These are phyloP conservation scores for Cystobasidium pallidum DNA, from an alignment of 1,284 basidiomycete genomes.

Conservation along the genomic window DNA sequence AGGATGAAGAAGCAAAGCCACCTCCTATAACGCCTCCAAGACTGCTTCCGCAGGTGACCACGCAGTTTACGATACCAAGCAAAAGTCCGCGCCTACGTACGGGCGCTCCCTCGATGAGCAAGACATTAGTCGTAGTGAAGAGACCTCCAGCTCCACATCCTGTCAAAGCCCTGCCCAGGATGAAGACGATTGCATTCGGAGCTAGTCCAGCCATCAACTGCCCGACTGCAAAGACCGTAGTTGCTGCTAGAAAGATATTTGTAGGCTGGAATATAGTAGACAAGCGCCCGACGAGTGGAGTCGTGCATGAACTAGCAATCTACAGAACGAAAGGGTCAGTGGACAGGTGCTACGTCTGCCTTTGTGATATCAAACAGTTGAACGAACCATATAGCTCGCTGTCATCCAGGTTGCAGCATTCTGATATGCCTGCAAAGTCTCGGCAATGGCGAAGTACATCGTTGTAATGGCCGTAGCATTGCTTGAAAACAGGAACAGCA, in stretches of 20 bases:
- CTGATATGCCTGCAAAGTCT: conserved; percentile 25
- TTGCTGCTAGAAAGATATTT: conserved; percentile 21
- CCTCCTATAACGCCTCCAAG: conserved; percentile 39
- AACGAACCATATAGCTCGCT: conserved; percentile 37
- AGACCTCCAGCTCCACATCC: conserved; percentile 23
- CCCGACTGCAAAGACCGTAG: conserved; percentile 15
- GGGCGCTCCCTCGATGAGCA: conserved; percentile 33
- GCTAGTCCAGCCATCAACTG: conserved; percentile 34
- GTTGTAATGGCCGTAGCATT: conserved; percentile 37
- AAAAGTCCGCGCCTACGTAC: conserved; percentile 32
- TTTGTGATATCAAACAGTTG: too few species aligned
- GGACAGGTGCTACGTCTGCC: too few species aligned
- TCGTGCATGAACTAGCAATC: conserved; percentile 41
- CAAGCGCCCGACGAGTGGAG: conserved; percentile 33
- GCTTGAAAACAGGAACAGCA: conserved; percentile 36
- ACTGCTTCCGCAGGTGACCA: conserved; percentile 33
- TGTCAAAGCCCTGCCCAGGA: conserved; percentile 14
- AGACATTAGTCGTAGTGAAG: conserved; percentile 35
- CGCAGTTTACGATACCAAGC: conserved; percentile 34
- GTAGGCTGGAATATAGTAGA: conserved; percentile 35
- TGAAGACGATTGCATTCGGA: conserved; percentile 15
- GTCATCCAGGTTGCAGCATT: conserved; percentile 41
- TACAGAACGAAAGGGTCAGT: too few species aligned
- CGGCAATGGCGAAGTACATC: conserved; percentile 18
- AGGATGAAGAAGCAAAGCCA: conserved; percentile 28